Conservation (phyloP, 129 eudicot species). For the Ambrosia artemisiifolia region DNA sequence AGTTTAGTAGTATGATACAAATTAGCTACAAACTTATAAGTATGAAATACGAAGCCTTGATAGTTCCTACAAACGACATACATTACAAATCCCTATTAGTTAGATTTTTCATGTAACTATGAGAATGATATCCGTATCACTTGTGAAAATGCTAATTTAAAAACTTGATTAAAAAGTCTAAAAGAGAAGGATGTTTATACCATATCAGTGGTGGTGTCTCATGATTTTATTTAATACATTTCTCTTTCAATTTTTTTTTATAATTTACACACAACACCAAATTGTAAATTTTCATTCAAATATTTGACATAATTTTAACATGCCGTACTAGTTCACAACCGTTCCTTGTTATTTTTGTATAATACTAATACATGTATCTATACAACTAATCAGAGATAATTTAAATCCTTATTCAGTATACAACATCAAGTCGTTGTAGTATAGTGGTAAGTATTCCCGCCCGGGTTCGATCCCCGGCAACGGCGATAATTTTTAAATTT, state of each 20-base stretch:
- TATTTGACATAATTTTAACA: neutral
- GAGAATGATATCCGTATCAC: neutral
- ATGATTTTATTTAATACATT: too few species aligned
- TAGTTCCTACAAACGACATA: neutral
- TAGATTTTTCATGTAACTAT: neutral
- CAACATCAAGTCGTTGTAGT: slow-evolving; percentile 72
- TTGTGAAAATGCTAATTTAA: neutral
- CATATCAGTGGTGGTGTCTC: too few species aligned
- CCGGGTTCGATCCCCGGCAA: slow-evolving; percentile 99
- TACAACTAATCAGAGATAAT: too few species aligned
- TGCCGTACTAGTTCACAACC: too few species aligned
- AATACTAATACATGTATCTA: too few species aligned
- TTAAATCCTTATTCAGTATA: too few species aligned
- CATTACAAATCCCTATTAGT: neutral
- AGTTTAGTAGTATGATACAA: neutral
- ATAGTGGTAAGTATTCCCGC: slow-evolving; percentile 96
- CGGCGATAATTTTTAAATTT: slow-evolving; percentile 36
- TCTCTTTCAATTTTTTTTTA: neutral
- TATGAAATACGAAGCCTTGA: neutral
- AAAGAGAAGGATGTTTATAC: too few species aligned
- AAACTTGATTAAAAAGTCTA: too few species aligned
- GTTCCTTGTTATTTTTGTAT: too few species aligned
- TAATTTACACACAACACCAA: neutral
- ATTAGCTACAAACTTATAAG: neutral
- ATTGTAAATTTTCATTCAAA: neutral